Percentiles rank a stretch among this genome's conserved stretches.
Evolutionary conservation across 306 rosid species (phyloP).

Genomic region (Begonia peltatifolia): DNA sequence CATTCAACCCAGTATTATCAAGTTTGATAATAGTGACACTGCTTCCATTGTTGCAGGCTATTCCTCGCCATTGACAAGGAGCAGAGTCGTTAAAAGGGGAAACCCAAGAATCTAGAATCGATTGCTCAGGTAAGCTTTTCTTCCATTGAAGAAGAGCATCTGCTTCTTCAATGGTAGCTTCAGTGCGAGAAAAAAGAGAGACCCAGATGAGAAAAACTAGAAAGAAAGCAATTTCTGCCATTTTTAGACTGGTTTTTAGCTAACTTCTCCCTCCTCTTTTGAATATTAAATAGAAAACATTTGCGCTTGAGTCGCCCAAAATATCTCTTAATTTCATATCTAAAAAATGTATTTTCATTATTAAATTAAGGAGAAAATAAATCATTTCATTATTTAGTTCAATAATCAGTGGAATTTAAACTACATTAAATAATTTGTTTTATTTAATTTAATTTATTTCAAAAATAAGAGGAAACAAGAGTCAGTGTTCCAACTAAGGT

Average conservation of each 20-base stretch:
- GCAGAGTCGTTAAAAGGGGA: conserved; percentile 6
- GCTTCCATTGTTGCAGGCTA: conserved; percentile 25
- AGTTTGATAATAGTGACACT: conserved; percentile 21
- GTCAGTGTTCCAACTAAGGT: no score
- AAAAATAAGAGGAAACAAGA: no score
- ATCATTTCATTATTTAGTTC: no score
- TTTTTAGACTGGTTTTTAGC: neutral
- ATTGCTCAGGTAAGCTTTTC: conserved; percentile 28
- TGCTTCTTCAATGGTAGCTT: conserved; percentile 10
- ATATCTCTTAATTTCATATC: no score
- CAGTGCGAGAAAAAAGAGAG: neutral
- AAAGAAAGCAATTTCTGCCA: neutral
- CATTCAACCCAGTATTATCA: conserved; percentile 28
- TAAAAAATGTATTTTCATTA: no score
- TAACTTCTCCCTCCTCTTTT: neutral
- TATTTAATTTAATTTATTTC: no score
- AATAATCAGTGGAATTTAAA: no score
- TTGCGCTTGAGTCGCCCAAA: no score
- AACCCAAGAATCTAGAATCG: conserved; percentile 30
- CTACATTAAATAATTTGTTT: no score
- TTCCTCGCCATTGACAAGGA: conserved; percentile 45
- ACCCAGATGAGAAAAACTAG: neutral
- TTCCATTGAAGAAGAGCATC: conserved; percentile 45
- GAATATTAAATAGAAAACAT: neutral
- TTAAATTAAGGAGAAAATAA: no score